Evolutionary conservation across 306 rosid genomes (phyloP), one percentile per base, ranked within the genome.

Genomic region (Erythrophleum fordii): DNA sequence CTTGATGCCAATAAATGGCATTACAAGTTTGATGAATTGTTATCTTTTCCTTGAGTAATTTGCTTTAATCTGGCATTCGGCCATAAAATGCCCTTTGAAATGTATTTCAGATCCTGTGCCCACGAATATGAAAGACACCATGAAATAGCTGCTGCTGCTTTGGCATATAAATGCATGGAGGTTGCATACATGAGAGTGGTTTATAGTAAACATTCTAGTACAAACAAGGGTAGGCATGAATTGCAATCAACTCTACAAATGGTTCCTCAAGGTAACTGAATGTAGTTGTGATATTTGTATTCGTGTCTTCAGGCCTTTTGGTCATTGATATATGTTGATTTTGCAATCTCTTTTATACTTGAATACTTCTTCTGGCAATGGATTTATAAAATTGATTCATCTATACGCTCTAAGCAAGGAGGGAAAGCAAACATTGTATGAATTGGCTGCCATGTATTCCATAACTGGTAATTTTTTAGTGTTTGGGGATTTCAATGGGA

Each of bases 91-190:
- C 66, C 44, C 5, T 58, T 77, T 66, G 77, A 77, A 81, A 81
- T 81, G 74, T 76, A 82, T 90, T 35, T 62, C 91, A 94, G 98
- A 83, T 85, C 82, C 55, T 94, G 97, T 88, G 97, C 92, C 69
- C 82, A 69, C 55, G 93, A 85, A 86, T 94, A 86, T 48, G 97
- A 91, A 87, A 77, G 74, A 51, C 78, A 83, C 55, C 76, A 81
- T 59, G 98, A 94, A 86, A 88, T 86, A 89, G 94, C 93, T 37
- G 82, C 90, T 20, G 97, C 98, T 78, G 84, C 97, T 72, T 88
- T 94, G 94, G 97, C 97, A 22, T 92, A 87, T 86, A 94, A 94
- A 89, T 94, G 98, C 90, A 80, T 92, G 90, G 97, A 91, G 86
- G 94, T 92, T 77, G 89, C 94, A 58, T 88, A 85, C 83, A 86